Evolutionary conservation across 176 grass and related monocot species (phyloP), one percentile per base, ranked within the genome.

Genomic region (Canna indica): DNA sequence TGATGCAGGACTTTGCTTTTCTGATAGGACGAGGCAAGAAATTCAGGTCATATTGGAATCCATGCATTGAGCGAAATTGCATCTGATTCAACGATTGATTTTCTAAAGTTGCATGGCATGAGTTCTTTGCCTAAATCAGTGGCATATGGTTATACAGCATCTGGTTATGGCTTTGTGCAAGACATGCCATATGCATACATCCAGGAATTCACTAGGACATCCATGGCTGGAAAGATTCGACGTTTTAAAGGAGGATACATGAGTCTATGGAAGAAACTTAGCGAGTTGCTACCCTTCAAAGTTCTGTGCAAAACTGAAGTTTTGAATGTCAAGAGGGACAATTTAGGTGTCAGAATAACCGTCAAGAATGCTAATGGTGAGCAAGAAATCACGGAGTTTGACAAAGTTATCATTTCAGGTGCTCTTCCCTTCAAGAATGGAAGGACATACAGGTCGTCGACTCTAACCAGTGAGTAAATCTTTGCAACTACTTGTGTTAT

Each of bases 171-270:
- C 71, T 90, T 86, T 83, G 80, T 86, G 72, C 87, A 86, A 86
- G 87, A 90, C 83, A 90, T 90, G 87, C 87, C 87, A 31, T 90
- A 90, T 76, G 87, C 87, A 75, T 90, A 86, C 28, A 86, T 90
- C 78, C 87, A 90, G 14, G 87, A 90, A 68, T 90, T 90, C 69
- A 90, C 87, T 69, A 85, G 80, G 73, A 90, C 87, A 34, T 90
- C 83, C 63, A 86, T 90, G 87, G 80, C 83, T 78, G 87, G 87
- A 72, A 90, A 90, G 69, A 90, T 86, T 68, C 77, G 83, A 18
- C 83, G 87, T 58, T 81, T 90, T 36, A 86, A 86, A 79, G 70
- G 74, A 47, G 87, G 87, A 69, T 90, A 90, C 80, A 86, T 75
- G 83, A 81, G 80, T 45, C 75, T 90, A 77, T 90, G 83, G 87